A percentile compares a stretch with the other conserved stretches of the same genome.
Conservation (phyloP, 2,329 filamentous ascomycete species). For the Clonostachys chloroleuca region DNA sequence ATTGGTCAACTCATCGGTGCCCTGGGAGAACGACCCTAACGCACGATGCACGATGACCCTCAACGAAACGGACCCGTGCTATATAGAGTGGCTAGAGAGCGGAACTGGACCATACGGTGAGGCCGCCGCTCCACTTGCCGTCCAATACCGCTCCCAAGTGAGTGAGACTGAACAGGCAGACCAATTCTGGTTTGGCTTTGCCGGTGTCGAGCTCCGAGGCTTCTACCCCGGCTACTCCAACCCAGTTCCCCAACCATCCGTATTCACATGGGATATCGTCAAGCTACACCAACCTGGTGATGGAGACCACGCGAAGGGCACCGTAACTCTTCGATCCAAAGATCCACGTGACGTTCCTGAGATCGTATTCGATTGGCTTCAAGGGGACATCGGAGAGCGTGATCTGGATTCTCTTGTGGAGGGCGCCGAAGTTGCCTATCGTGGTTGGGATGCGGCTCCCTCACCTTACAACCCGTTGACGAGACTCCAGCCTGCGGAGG, state of each 20-base stretch:
- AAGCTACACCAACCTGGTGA: constrained; percentile 46
- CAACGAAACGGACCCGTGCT: constrained; percentile 23
- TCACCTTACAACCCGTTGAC: constrained; percentile 27
- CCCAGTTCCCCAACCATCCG: too few relatives aligned
- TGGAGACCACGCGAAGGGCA: constrained; percentile 49
- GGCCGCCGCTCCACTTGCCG: constrained; percentile 24
- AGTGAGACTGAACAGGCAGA: constrained; percentile 36
- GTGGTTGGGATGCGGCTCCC: not conserved
- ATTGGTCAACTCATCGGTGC: constrained; percentile 4
- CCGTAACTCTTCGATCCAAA: constrained; percentile 50
- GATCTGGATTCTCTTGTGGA: not conserved
- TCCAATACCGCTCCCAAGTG: constrained; percentile 20
- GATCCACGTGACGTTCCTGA: constrained; percentile 58
- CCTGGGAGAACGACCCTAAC: constrained; percentile 9
- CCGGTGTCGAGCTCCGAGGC: constrained; percentile 44
- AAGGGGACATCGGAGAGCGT: not conserved
- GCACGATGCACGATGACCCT: constrained; percentile 18
- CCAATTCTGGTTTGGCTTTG: constrained; percentile 49
- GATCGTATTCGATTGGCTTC: constrained; percentile 47
- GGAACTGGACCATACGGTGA: constrained; percentile 21
- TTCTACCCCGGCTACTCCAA: constrained; percentile 45
- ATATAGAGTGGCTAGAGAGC: constrained; percentile 21
- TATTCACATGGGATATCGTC: constrained; percentile 23
- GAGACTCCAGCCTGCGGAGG: constrained; percentile 5
- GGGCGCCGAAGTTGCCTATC: not conserved